phyloP scores from a whole-genome alignment of 2,329 filamentous ascomycete species.

The Penicillium corylophilum region DNA sequence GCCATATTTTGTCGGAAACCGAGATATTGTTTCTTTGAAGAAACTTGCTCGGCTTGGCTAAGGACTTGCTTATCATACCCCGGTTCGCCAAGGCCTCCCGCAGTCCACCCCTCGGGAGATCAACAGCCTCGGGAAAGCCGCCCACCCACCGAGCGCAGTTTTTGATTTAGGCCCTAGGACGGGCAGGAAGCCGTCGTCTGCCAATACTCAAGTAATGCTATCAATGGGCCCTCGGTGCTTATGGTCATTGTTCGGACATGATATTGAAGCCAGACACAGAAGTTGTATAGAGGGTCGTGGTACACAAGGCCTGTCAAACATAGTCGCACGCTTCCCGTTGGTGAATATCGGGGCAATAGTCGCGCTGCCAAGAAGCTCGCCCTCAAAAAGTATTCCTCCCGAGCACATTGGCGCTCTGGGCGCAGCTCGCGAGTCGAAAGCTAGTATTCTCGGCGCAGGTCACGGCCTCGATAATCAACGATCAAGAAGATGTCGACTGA shows the following conservation, averaged over 20 bases:
- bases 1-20: neutral
- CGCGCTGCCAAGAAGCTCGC: slow-evolving; percentile 16
- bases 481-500: neutral
- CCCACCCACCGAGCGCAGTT: neutral
- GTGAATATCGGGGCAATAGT: slow-evolving; percentile 7
- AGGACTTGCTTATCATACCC: slow-evolving; percentile 6
- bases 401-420: slow-evolving; percentile 16
- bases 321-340: neutral
- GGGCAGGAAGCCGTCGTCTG: neutral
- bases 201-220: neutral
- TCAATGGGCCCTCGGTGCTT: neutral
- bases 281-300: neutral
- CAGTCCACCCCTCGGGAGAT: slow-evolving; percentile 10
- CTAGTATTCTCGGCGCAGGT: neutral
- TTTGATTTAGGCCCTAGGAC: neutral
- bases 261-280: neutral
- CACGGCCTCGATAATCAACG: neutral
- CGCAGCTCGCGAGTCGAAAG: neutral
- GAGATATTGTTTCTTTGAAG: neutral
- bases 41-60: neutral
- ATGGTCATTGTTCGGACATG: no score
- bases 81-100: slow-evolving; percentile 14
- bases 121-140: slow-evolving; percentile 2
- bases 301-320: neutral
- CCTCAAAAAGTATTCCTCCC: slow-evolving; percentile 15